Percentiles rank a stretch among this genome's conserved stretches.
These are phyloP conservation scores for Phytophthora podocarpi DNA, from an alignment of 352 stramenopile genomes.

Conservation along the genomic window DNA sequence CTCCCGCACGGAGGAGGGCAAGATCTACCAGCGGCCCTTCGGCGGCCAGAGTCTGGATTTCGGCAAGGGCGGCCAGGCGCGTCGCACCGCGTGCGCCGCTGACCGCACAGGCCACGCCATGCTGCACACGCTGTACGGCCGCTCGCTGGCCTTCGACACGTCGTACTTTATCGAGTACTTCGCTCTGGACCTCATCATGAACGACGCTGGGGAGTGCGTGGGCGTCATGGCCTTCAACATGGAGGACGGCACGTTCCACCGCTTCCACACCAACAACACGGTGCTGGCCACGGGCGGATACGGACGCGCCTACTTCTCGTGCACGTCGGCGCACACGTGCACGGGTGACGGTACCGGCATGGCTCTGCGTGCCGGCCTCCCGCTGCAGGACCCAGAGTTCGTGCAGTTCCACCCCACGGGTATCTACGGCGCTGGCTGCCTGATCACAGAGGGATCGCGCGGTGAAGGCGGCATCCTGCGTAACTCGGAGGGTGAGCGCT, in stretches of 20 bases:
- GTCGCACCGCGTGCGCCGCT: conserved; percentile 94
- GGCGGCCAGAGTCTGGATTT: conserved; percentile 96
- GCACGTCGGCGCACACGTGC: conserved; percentile 96
- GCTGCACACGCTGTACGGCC: conserved; percentile 97
- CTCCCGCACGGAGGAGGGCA: conserved; percentile 95
- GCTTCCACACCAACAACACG: conserved; percentile 91
- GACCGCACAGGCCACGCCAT: conserved; percentile 97
- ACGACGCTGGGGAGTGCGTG: conserved; percentile 88
- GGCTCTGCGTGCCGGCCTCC: conserved; percentile 93
- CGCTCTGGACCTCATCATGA: conserved; percentile 96
- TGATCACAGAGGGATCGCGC: conserved; percentile 97
- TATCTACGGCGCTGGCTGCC: conserved; percentile 97
- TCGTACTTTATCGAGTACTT: conserved; percentile 99
- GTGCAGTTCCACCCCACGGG: conserved; percentile 98
- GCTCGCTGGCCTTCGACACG: conserved; percentile 96
- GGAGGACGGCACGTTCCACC: conserved; percentile 96
- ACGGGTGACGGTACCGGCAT: conserved; percentile 97
- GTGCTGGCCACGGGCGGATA: conserved; percentile 97
- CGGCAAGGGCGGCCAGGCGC: conserved; percentile 95
- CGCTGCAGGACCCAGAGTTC: conserved; percentile 96
- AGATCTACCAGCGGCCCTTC: conserved; percentile 98
- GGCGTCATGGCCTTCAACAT: conserved; percentile 97
- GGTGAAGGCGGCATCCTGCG: conserved; percentile 96
- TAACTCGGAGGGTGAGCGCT: conserved; percentile 95
- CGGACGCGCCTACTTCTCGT: conserved; percentile 96